phyloP scores from a whole-genome alignment of 768 basidiomycete species.

The Dictyophora rubrovolvata region DNA sequence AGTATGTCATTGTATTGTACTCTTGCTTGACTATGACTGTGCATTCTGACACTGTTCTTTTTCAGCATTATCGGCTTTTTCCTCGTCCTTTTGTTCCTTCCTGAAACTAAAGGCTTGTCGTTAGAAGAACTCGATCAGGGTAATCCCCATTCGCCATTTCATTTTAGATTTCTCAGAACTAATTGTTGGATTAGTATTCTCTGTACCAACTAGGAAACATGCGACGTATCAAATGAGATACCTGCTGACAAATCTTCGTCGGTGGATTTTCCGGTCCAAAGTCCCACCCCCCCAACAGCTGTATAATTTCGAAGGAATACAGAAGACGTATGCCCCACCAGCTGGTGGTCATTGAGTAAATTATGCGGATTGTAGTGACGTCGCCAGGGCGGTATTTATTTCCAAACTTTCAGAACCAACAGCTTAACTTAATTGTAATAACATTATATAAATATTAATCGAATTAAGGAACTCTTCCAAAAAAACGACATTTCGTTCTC shows the following conservation, averaged over 20 bases:
- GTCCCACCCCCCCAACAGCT: not conserved
- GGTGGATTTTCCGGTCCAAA: not conserved
- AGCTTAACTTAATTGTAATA: too few relatives aligned
- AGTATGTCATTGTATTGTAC: conserved; percentile 8
- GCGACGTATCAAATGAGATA: conserved; percentile 43
- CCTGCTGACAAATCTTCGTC: conserved; percentile 5
- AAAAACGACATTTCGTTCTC: too few relatives aligned
- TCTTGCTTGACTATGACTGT: not conserved
- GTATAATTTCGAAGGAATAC: not conserved
- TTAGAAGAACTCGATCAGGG: conserved; percentile 56
- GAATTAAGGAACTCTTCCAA: too few relatives aligned
- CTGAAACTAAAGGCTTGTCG: conserved; percentile 60
- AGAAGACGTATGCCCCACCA: not conserved
- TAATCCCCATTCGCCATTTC: conserved; percentile 10
- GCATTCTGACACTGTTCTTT: not conserved
- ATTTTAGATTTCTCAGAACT: not conserved
- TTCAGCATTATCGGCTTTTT: conserved; percentile 39
- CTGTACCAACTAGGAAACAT: conserved; percentile 41
- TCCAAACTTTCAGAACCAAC: not conserved
- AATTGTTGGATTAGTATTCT: conserved; percentile 30
- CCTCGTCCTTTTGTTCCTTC: conserved; percentile 51
- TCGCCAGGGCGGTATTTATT: not conserved
- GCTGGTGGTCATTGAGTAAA: not conserved
- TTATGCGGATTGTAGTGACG: not conserved
- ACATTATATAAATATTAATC: too few relatives aligned